Evolutionary conservation across 352 stramenopile genomes (phyloP), one percentile per base, ranked within the genome.

Genomic region (Blastocystis sp.): DNA sequence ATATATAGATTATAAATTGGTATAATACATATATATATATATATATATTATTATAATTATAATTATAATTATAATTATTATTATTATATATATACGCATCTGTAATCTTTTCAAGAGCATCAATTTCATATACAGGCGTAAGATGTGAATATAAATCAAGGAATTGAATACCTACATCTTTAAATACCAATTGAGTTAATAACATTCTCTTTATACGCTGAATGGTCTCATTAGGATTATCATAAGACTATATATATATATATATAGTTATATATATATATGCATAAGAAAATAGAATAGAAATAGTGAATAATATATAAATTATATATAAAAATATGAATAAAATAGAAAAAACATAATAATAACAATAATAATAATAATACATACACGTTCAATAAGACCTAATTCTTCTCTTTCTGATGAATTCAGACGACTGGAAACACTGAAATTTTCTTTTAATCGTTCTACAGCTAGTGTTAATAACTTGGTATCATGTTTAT

Each of bases 401-500:
- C 88, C 91, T 16, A 99, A 75, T 67, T 99, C 91, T 74, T 98
- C 91, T 43, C 91, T 80, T 67, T 94, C 83, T 1, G 78, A 86
- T 68, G 93, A 89, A 67, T 98, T 98, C 37, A 99, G 71, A 36
- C 89, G 77, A 54, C 82, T 93, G 69, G 95, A 94, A 23, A 93
- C 76, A 31, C 84, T 86, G 68, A 95, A 98, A 37, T 86, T 90
- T 68, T 99, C 92, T 72, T 98, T 98, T 33, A 99, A 73, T 9
- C 91, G 77, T 69, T 99, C 92, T 18, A 99, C 70, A 18, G 90
- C 89, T 56, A 99, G 72, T 66, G 98, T 99, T 30, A 99, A 71
- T 42, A 98, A 79, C 73, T 99, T 99, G 2, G 92, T 99, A 66
- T 99, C 92, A 68, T 99, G 91, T 73, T 99, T 99, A 82, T 99